Evolutionary conservation across 768 basidiomycete genomes (phyloP), one percentile per base, ranked within the genome.

Genomic region (Suillus sp.): DNA sequence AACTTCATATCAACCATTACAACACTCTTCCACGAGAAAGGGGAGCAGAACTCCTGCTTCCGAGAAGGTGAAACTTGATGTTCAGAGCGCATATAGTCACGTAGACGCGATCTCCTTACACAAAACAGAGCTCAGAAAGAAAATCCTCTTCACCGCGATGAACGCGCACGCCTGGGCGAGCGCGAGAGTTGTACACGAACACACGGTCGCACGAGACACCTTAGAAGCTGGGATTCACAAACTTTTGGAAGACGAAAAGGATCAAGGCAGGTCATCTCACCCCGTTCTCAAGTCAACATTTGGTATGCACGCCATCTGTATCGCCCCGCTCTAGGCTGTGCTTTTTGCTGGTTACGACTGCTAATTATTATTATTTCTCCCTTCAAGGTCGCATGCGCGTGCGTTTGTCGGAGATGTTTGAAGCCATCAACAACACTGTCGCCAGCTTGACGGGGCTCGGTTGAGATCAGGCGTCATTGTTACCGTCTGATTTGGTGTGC

Each of bases 201-300:
- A 62, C 34, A 45, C 64, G 42, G 13, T 37, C 0, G 65, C 65
- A 2, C 67, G 72, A n/a, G 60, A 43, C 0, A 40, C 30, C n/a
- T 62, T 76, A 4, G 54, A 43, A 18, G 37, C 38, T 13, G 71
- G 56, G 0, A 62, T 75, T 48, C 62, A 69, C n/a, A 66, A 2
- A 0, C 14, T 77, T 60, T 18, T 73, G 37, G 38, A 59, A 42
- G 65, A 63, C 3, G 68, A 69, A 45, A 63, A 64, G 58, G 75
- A 76, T 55, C 74, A 77, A 76, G 75, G 75, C 76, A 77, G 68
- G 76, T 76, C 64, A 45, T 74, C 75, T 69, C 65, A 40, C 42
- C 59, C 60, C 22, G 34, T 61, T 54, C 42, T 14, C 40, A 65
- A 32, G 37, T 62, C 67, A 35, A 40, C 68, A 22, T 40, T 69